Conservation (phyloP, 2,329 filamentous ascomycete genomes). For the Biscogniauxia mediterranea region DNA sequence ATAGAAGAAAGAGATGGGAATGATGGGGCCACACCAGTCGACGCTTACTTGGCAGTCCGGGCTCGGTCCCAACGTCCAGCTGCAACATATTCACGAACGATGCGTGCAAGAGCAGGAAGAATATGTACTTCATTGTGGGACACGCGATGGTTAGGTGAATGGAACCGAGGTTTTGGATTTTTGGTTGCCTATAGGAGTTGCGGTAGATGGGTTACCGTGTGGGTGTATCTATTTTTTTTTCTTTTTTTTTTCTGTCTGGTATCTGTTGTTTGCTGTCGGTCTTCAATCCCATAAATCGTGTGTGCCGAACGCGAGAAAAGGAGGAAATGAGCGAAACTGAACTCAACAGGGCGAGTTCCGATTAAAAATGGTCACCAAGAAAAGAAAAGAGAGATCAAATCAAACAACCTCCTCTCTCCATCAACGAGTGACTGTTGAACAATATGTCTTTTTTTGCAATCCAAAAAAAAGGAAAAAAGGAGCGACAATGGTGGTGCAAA, state of each 20-base stretch:
- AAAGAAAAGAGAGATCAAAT: conserved; percentile 17
- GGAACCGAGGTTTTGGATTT: not conserved
- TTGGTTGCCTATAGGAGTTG: not conserved
- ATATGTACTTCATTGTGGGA: conserved; percentile 20
- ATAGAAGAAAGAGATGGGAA: no score
- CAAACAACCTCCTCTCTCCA: conserved; percentile 5
- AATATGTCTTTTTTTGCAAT: conserved; percentile 37
- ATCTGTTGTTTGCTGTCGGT: conserved; percentile 16
- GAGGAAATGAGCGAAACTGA: conserved; percentile 15
- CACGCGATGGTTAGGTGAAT: not conserved
- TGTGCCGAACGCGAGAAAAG: conserved; percentile 22
- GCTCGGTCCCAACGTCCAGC: conserved; percentile 18
- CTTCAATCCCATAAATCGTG: conserved; percentile 27
- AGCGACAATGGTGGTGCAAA: not conserved
- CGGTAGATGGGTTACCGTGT: not conserved
- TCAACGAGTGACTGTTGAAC: conserved; percentile 23
- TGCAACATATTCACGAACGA: conserved; percentile 20
- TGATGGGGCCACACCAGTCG: no score
- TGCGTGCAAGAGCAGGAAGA: conserved; percentile 15
- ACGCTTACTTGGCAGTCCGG: conserved; percentile 23
- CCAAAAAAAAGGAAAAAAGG: conserved; percentile 43
- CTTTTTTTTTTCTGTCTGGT: not conserved
- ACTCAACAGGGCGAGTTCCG: not conserved
- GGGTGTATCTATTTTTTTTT: conserved; percentile 8
- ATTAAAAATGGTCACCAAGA: conserved; percentile 33